Percentiles rank a stretch among this genome's conserved stretches.
Conservation (phyloP, 129 eudicot species). For the Chrysanthemum seticuspe region DNA sequence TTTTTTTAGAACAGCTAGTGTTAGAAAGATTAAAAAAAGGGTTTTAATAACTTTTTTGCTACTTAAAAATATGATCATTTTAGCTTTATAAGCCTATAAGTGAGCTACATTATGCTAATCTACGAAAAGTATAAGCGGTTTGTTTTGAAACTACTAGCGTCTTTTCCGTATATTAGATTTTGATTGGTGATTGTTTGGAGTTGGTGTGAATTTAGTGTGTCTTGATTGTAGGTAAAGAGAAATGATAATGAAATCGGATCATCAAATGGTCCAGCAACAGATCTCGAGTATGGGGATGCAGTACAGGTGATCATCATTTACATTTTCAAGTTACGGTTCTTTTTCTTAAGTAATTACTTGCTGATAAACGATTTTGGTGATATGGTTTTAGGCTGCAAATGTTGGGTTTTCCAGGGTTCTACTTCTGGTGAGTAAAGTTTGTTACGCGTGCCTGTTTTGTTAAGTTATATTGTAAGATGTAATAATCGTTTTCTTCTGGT, state of each 20-base stretch:
- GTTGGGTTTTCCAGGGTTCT: slow-evolving; percentile 48
- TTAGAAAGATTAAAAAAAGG: too few species aligned
- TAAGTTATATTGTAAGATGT: not conserved
- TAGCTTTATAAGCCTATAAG: not conserved
- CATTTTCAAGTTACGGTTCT: not conserved
- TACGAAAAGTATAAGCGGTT: slow-evolving; percentile 1
- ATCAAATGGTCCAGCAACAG: slow-evolving; percentile 31
- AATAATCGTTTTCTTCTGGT: slow-evolving; percentile 7
- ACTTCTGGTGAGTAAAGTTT: slow-evolving; percentile 38
- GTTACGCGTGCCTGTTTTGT: not conserved
- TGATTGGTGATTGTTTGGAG: not conserved
- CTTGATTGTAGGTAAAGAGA: slow-evolving; percentile 30
- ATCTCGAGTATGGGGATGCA: slow-evolving; percentile 48
- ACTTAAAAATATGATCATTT: too few species aligned
- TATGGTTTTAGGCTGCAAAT: slow-evolving; percentile 39
- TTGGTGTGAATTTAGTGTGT: slow-evolving; percentile 5
- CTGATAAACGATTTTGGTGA: slow-evolving; percentile 2
- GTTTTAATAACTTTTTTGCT: too few species aligned
- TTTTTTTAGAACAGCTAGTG: too few species aligned
- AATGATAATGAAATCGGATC: slow-evolving; percentile 31
- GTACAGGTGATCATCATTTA: slow-evolving; percentile 35
- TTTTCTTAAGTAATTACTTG: not conserved
- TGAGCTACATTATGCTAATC: not conserved
- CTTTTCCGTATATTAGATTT: not conserved
- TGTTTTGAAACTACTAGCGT: not conserved